These are phyloP conservation scores for Trichoderma sp. DNA, from an alignment of 2,329 filamentous ascomycete species.

Conservation along the genomic window DNA sequence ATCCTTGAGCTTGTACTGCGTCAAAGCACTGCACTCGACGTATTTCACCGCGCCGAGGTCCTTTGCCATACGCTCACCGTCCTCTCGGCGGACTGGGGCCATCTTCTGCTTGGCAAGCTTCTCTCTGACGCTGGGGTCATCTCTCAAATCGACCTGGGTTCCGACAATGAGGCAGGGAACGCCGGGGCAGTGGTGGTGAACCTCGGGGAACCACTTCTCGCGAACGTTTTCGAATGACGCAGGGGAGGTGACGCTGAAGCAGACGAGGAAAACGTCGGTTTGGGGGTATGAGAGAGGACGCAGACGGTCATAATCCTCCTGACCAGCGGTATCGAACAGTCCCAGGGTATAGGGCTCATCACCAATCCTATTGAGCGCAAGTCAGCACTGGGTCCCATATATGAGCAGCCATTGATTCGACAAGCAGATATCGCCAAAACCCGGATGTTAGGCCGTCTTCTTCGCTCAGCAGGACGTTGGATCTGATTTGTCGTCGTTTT, in stretches of 20 bases:
- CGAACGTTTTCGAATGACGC: conserved; percentile 99
- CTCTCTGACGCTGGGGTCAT: conserved; percentile 83
- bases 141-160: conserved; percentile 94
- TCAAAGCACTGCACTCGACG: conserved; percentile 96
- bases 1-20: conserved; percentile 98
- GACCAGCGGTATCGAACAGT: conserved; percentile 96
- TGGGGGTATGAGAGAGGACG: conserved; percentile 96
- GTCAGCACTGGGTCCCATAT: conserved; percentile 17
- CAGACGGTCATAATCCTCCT: conserved; percentile 98
- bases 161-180: conserved; percentile 98
- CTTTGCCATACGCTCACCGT: conserved; percentile 95
- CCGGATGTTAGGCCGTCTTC: background rate
- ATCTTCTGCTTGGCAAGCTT: conserved; percentile 97
- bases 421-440: background rate
- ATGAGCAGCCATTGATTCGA: background rate
- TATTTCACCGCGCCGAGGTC: conserved; percentile 98
- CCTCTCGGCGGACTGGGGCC: conserved; percentile 86
- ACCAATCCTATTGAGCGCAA: conserved; percentile 73
- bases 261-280: conserved; percentile 98
- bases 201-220: conserved; percentile 98
- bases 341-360: conserved; percentile 98
- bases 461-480: background rate
- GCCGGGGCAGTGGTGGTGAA: conserved; percentile 97
- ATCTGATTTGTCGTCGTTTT: background rate
- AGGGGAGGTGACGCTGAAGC: conserved; percentile 96